Conservation (phyloP, 1,284 basidiomycete species). For the Ceratobasidium sp. region DNA sequence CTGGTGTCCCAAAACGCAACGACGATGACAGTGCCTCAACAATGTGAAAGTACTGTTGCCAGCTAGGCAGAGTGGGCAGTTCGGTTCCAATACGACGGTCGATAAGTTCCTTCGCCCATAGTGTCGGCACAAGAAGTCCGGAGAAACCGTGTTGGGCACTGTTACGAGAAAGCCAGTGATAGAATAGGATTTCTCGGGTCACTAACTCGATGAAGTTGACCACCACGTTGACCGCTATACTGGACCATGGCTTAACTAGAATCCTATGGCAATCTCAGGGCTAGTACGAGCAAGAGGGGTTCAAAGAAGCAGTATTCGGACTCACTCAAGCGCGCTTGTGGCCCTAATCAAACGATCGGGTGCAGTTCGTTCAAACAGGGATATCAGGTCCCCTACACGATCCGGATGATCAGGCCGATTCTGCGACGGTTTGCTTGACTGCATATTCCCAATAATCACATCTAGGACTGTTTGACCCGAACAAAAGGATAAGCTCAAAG, state of each 20-base stretch:
- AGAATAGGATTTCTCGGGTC: conserved; percentile 15
- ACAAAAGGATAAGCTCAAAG: no score
- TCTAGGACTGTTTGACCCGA: no score
- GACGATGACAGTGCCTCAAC: background rate
- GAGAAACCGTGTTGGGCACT: background rate
- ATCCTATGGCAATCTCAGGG: background rate
- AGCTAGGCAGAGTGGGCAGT: background rate
- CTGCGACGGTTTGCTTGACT: no score
- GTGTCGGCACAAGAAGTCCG: conserved; percentile 5
- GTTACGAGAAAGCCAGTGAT: background rate
- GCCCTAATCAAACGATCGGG: no score
- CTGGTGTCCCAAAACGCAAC: background rate
- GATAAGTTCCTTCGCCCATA: conserved; percentile 1
- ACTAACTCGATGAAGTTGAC: conserved; percentile 4
- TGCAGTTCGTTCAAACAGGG: no score
- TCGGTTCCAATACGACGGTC: background rate
- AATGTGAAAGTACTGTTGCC: background rate
- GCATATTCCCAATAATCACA: no score
- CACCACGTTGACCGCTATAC: background rate
- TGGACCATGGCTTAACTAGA: background rate
- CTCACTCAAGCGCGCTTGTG: no score
- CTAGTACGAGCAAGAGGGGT: no score
- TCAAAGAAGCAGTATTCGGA: no score
- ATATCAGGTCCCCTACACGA: no score
- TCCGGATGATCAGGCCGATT: no score